A percentile compares a stretch with the other conserved stretches of the same genome.
phyloP scores from a whole-genome alignment of 805 yeast species.

The Naumovozyma baii region DNA sequence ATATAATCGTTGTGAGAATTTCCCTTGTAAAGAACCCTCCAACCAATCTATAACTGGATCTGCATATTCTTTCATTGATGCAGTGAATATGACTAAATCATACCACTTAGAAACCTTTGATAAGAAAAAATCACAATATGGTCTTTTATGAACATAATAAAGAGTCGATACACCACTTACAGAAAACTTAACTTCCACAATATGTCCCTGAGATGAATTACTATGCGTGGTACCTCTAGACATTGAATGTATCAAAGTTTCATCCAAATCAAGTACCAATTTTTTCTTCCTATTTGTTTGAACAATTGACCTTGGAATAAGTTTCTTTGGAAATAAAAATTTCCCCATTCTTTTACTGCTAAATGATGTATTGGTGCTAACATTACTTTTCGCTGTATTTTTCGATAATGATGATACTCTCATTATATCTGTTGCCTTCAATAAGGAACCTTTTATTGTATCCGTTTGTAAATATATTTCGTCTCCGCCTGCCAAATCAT shows the following conservation, averaged over 20 bases:
- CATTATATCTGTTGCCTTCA: conserved; percentile 7
- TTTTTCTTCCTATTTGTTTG: conserved; percentile 39
- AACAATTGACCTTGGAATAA: conserved; percentile 32
- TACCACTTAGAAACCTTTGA: conserved; percentile 77
- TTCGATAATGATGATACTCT: conserved; percentile 4
- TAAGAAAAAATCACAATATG: conserved; percentile 79
- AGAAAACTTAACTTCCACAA: conserved; percentile 68
- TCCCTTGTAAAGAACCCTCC: conserved; percentile 47
- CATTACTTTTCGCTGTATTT: not conserved
- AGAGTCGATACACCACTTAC: conserved; percentile 60
- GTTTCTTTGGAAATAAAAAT: conserved; percentile 35
- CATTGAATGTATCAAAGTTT: conserved; percentile 85
- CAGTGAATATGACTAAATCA: conserved; percentile 84
- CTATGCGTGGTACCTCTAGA: conserved; percentile 41
- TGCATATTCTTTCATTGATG: conserved; percentile 89
- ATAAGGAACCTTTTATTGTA: conserved; percentile 26
- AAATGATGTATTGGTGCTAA: conserved; percentile 5
- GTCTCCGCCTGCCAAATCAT: conserved; percentile 22
- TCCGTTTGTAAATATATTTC: conserved; percentile 26
- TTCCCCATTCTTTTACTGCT: conserved; percentile 32
- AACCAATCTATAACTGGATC: conserved; percentile 94
- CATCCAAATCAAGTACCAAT: conserved; percentile 83
- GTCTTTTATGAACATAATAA: conserved; percentile 86
- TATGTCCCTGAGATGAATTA: conserved; percentile 39
- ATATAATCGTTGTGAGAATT: conserved; percentile 56